Conservation (phyloP, 2,329 filamentous ascomycete genomes). For the Didymella segeticola region DNA sequence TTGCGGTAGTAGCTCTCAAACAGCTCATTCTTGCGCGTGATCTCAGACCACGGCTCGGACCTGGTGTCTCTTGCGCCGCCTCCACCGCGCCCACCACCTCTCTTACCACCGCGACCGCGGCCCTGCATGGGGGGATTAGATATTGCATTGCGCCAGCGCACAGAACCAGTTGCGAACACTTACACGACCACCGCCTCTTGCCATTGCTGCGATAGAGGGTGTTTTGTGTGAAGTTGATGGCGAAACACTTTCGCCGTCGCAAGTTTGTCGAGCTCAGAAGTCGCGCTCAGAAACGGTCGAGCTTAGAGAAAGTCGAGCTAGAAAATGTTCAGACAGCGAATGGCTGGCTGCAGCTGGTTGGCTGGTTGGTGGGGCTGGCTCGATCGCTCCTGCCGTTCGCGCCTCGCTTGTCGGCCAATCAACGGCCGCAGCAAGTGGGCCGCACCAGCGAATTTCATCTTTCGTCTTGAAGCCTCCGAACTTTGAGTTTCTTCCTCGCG, state of each 20-base stretch:
- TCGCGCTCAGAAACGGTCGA: conserved; percentile 12
- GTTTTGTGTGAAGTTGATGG: conserved; percentile 13
- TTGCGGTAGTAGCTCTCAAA: conserved; percentile 83
- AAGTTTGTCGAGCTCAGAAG: conserved; percentile 25
- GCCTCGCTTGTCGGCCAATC: not conserved
- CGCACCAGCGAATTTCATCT: not conserved
- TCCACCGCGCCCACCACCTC: conserved; percentile 36
- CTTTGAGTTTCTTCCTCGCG: conserved; percentile 28
- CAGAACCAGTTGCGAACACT: conserved; percentile 22
- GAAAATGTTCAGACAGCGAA: not conserved
- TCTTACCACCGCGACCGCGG: conserved; percentile 41
- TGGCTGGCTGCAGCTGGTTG: not conserved
- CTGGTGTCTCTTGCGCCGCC: conserved; percentile 40
- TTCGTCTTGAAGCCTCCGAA: conserved; percentile 3
- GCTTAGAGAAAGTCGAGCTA: conserved; percentile 34
- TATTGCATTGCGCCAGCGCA: conserved; percentile 2
- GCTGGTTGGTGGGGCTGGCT: conserved; percentile 10
- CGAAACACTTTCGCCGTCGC: conserved; percentile 25
- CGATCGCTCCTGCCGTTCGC: not conserved
- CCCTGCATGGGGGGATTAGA: conserved; percentile 30
- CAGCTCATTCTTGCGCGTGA: conserved; percentile 81
- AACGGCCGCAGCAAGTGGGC: conserved; percentile 10
- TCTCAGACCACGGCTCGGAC: conserved; percentile 55
- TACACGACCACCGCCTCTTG: conserved; percentile 37
- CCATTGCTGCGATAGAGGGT: conserved; percentile 33